Conservation (phyloP, 2,329 filamentous ascomycete species). For the Arachnopeziza araneosa region DNA sequence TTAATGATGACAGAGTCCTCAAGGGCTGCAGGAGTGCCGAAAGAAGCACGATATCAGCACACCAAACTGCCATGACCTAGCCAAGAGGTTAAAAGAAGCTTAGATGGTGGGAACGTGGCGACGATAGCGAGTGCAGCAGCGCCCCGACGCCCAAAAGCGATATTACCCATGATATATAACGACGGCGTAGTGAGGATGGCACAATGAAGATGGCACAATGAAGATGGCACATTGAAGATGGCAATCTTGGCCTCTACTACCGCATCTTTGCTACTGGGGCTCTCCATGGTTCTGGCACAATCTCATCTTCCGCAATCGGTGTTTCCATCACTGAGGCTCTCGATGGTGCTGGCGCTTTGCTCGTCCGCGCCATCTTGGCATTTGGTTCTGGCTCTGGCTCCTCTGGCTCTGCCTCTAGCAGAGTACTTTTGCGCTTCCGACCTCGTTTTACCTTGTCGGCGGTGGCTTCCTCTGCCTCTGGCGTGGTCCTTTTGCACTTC, state of each 20-base stretch:
- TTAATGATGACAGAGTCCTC: slow-evolving; percentile 14
- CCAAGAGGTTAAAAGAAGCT: no score
- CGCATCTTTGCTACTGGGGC: slow-evolving; percentile 6
- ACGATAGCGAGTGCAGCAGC: no score
- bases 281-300: slow-evolving; percentile 4
- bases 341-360: slow-evolving; percentile 2
- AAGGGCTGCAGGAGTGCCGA: slow-evolving; percentile 9
- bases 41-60: slow-evolving; percentile 15
- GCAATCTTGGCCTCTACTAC: slow-evolving; percentile 4
- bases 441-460: slow-evolving; percentile 5
- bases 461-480: slow-evolving; percentile 6
- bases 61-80: neutral
- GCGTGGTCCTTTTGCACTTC: slow-evolving; percentile 8
- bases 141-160: no score
- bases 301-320: slow-evolving; percentile 5
- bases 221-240: no score
- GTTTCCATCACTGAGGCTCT: slow-evolving; percentile 8
- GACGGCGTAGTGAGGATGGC: no score
- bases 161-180: no score
- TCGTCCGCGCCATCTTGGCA: slow-evolving; percentile 3
- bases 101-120: no score
- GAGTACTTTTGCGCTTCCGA: slow-evolving; percentile 11
- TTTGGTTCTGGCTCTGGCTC: no score
- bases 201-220: no score
- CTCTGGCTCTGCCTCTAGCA: neutral